Evolutionary conservation across 768 basidiomycete species (phyloP).

Genomic region (Mrakia frigida): DNA sequence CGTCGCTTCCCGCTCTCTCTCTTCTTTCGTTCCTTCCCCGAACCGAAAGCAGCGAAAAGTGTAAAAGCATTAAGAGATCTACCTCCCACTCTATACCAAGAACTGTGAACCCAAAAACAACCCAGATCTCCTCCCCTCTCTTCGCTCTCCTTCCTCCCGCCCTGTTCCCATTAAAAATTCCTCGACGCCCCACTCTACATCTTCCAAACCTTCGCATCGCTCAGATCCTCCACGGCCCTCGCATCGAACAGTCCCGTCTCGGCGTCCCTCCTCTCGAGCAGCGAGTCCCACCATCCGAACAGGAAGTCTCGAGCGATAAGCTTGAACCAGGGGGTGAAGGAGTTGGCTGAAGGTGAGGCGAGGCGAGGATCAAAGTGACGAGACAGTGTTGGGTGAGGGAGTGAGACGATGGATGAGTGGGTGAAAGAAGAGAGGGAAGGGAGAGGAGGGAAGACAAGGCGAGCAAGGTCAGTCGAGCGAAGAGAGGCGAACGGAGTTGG

Average conservation of each 20-base stretch:
- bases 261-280: slow-evolving; percentile 55
- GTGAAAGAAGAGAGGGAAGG: background rate
- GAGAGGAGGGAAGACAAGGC: background rate
- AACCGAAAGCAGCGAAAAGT: no score
- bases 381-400: background rate
- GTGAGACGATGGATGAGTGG: background rate
- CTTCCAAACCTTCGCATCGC: slow-evolving; percentile 67
- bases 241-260: slow-evolving; percentile 57
- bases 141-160: background rate
- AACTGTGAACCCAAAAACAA: no score
- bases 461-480: background rate
- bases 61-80: no score
- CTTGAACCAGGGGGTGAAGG: slow-evolving; percentile 99
- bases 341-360: slow-evolving; percentile 54
- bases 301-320: slow-evolving; percentile 94
- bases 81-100: no score
- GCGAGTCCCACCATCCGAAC: slow-evolving; percentile 97
- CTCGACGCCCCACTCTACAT: slow-evolving; percentile 46
- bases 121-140: background rate
- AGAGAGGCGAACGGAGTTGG: background rate
- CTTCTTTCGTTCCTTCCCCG: background rate
- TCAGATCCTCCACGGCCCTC: slow-evolving; percentile 59
- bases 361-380: no score
- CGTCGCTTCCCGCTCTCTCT: no score
- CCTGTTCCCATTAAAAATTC: background rate